A percentile compares a stretch with the other conserved stretches of the same genome.
phyloP scores from a whole-genome alignment of 371 early-diverging fungal species.

The Mucor sp. region DNA sequence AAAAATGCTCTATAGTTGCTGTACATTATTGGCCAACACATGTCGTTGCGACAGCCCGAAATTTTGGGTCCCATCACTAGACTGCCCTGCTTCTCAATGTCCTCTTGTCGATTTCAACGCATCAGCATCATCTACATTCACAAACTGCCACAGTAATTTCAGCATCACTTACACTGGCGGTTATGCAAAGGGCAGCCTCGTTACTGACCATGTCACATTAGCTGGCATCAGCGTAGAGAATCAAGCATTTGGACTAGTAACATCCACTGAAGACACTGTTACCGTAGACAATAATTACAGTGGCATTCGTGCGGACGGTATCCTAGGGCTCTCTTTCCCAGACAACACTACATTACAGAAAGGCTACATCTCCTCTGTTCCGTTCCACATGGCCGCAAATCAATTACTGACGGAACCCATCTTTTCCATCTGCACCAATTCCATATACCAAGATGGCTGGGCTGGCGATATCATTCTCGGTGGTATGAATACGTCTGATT shows the following conservation, averaged over 20 bases:
- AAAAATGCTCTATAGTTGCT: neutral
- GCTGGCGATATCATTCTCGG: conserved; percentile 61
- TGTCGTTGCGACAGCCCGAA: conserved; percentile 20
- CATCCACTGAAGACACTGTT: neutral
- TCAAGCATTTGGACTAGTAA: neutral
- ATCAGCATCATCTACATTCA: conserved; percentile 30
- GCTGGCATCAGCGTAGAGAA: conserved; percentile 32
- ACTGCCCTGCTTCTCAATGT: conserved; percentile 26
- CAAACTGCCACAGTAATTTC: conserved; percentile 14
- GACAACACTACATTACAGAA: conserved; percentile 5
- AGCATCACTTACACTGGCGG: conserved; percentile 40
- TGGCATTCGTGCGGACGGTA: conserved; percentile 30
- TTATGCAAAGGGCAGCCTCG: conserved; percentile 34
- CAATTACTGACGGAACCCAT: conserved; percentile 31
- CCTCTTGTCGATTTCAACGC: conserved; percentile 34
- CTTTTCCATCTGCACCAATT: conserved; percentile 27
- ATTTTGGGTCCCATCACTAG: conserved; percentile 37
- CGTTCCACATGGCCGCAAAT: conserved; percentile 33
- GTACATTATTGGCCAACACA: neutral
- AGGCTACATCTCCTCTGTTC: conserved; percentile 35
- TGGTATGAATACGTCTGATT: conserved; percentile 52
- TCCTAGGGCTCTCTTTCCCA: conserved; percentile 42
- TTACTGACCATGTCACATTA: conserved; percentile 21
- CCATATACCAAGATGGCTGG: conserved; percentile 6
- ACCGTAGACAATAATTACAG: neutral